Percentiles rank a stretch among this genome's conserved stretches.
Evolutionary conservation across 768 basidiomycete species (phyloP).

Genomic region (Cyathus striatus): DNA sequence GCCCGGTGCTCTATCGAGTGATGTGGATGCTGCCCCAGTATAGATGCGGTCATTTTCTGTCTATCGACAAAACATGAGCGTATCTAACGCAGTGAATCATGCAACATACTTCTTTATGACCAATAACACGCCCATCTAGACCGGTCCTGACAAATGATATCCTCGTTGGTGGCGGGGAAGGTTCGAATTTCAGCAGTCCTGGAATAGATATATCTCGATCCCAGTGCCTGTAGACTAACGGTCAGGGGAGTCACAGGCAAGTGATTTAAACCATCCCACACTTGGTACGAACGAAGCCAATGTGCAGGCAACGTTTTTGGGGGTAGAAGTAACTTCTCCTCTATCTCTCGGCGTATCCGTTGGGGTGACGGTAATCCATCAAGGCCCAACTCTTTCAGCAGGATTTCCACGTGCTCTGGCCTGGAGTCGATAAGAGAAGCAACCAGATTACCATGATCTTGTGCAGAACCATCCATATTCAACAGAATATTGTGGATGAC

Average conservation of each 20-base stretch:
- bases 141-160: slow-evolving; percentile 74
- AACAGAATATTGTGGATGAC: too few relatives aligned
- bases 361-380: slow-evolving; percentile 51
- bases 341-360: slow-evolving; percentile 63
- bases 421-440: slow-evolving; percentile 42
- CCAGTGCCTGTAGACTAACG: slow-evolving; percentile 56
- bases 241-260: slow-evolving; percentile 10
- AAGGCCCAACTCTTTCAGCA: slow-evolving; percentile 58
- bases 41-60: slow-evolving; percentile 46
- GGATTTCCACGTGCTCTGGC: slow-evolving; percentile 26
- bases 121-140: slow-evolving; percentile 72
- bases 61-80: slow-evolving; percentile 27
- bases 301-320: slow-evolving; percentile 59
- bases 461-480: too few relatives aligned
- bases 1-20: slow-evolving; percentile 80
- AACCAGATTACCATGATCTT: slow-evolving; percentile 34
- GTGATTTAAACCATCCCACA: slow-evolving; percentile 48
- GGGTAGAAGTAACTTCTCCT: slow-evolving; percentile 70
- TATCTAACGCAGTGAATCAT: slow-evolving; percentile 2
- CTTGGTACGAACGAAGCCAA: slow-evolving; percentile 79
- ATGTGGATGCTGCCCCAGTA: slow-evolving; percentile 80
- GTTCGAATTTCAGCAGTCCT: slow-evolving; percentile 56
- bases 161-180: slow-evolving; percentile 71
- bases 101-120: slow-evolving; percentile 68
- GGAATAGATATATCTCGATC: slow-evolving; percentile 55